Evolutionary conservation across 495 filamentous ascomycete species (phyloP).

Genomic region (Lepidopterella palustris): DNA sequence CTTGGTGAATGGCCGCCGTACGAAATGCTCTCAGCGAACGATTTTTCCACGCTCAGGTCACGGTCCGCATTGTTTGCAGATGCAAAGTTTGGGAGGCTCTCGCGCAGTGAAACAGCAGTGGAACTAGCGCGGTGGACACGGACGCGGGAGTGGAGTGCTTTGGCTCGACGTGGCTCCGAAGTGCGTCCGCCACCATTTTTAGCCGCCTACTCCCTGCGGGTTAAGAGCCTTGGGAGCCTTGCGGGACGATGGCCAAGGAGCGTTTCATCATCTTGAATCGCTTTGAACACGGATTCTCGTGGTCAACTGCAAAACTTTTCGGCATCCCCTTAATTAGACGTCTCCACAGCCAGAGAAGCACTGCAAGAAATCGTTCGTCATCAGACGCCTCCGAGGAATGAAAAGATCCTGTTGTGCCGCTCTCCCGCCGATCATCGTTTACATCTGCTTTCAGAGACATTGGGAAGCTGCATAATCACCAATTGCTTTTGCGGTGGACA

Average conservation of each 20-base stretch:
- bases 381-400: not conserved
- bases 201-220: not conserved
- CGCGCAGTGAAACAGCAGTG: not conserved
- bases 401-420: not conserved
- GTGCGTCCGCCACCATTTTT: not conserved
- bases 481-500: too few species aligned
- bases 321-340: not conserved
- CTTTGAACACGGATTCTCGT: not conserved
- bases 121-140: not conserved
- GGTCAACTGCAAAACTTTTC: not conserved
- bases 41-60: not conserved
- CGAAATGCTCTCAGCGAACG: not conserved
- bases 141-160: not conserved
- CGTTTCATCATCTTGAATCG: not conserved
- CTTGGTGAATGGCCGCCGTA: not conserved
- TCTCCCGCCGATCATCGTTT: not conserved
- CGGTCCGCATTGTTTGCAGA: not conserved
- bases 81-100: slow-evolving; percentile 1
- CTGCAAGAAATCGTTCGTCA: not conserved
- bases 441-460: not conserved
- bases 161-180: not conserved
- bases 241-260: not conserved
- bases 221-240: not conserved
- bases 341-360: not conserved
- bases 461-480: not conserved